These are phyloP conservation scores for Camellia japonica DNA, from an alignment of 148 eudicot genomes.

Conservation along the genomic window DNA sequence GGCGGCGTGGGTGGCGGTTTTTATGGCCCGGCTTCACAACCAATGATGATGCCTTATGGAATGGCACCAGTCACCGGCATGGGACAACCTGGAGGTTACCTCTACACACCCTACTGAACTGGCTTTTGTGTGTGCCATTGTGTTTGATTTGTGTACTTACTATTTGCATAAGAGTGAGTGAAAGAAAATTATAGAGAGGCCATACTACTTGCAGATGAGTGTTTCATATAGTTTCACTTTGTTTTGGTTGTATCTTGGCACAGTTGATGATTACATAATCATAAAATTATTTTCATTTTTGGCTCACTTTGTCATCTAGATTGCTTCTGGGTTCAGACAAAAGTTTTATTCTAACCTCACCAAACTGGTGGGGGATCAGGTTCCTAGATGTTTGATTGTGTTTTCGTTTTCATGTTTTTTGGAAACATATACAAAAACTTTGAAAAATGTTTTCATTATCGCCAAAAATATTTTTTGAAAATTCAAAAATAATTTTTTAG, in stretches of 20 bases:
- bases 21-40: conserved; percentile 40
- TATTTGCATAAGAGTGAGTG: no score
- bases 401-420: no score
- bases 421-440: no score
- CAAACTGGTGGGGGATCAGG: no score
- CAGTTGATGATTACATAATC: neutral
- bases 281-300: neutral
- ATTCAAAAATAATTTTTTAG: no score
- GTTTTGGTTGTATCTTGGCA: neutral
- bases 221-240: neutral
- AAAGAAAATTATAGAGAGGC: neutral
- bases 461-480: no score
- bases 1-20: conserved; percentile 37
- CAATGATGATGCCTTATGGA: conserved; percentile 74
- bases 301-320: neutral
- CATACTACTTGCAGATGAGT: neutral
- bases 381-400: no score
- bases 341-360: no score
- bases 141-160: neutral
- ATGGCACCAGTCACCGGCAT: conserved; percentile 62
- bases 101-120: neutral
- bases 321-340: neutral
- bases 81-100: conserved; percentile 25
- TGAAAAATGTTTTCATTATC: no score
- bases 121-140: neutral